Base-by-base conservation (phyloP, 2,329 filamentous ascomycete genomes). In the Botrytis sinoallii region DNA sequence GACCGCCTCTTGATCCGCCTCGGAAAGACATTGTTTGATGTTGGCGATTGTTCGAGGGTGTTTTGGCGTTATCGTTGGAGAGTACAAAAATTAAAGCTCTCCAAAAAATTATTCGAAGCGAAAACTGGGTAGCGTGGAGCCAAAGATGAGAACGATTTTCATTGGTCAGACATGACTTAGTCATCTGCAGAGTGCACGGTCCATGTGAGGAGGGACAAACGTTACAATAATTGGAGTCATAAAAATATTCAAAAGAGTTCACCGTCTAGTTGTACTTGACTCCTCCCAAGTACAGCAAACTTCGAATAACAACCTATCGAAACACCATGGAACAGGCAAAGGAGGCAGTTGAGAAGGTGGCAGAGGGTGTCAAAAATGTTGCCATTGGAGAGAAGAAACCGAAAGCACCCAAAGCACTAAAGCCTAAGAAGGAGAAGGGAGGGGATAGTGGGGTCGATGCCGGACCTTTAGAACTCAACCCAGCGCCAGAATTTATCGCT, bases 401-500 rank as follows among this genome's bases (percentile, higher is more conserved):
- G 71, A 83, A 79, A 82, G 78, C 76, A 77, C 77, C 79, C 67
- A 83, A 79, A 82, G 77, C 76, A 77, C 77, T 79, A 72, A 83
- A 79, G 82, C 77, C 76, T 77, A 78, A 85, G 79, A 88, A 89
- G 83, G 86, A 86, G 75, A 84, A 84, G 79, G 86, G 85, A 79
- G 86, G 82, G 77, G 82, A 83, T 73, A 85, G 81, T 64, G 86
- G 83, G 78, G 82, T 81, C 59, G 81, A 79, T 75, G 74, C 75
- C 29, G 77, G 83, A 20, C 83, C 85, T 57, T 81, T 88, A 74
- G 85, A 88, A 84, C 82, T 84, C 81, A 83, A 81, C 78, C 87
- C 84, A 42, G 86, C 89, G 32, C 92, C 95, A 73, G 90, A 91
- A 75, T 97, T 93, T 83, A 90, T 98, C 76, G 86, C 95, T 80